phyloP scores from a whole-genome alignment of 2,329 filamentous ascomycete genomes.

The Bimuria novae-zelandiae region DNA sequence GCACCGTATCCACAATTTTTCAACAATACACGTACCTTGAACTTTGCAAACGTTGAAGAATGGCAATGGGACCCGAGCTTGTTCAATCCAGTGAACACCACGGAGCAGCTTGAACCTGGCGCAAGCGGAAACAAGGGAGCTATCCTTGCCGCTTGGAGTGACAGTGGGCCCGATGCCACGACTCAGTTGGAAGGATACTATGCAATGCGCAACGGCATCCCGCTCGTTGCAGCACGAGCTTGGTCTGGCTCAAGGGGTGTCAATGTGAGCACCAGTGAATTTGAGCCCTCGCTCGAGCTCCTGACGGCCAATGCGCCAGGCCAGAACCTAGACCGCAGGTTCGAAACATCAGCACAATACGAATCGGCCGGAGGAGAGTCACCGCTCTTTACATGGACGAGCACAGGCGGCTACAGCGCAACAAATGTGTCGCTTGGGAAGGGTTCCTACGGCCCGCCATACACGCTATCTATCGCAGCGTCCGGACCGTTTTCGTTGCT shows the following conservation, averaged over 20 bases:
- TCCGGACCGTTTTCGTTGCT: slow-evolving; percentile 52
- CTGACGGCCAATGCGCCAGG: slow-evolving; percentile 47
- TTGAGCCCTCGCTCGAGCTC: slow-evolving; percentile 45
- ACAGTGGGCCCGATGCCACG: slow-evolving; percentile 55
- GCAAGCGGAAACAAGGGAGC: slow-evolving; percentile 41
- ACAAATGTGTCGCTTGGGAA: slow-evolving; percentile 28
- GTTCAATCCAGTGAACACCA: slow-evolving; percentile 51
- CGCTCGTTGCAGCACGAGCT: slow-evolving; percentile 48
- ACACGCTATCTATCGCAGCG: slow-evolving; percentile 47
- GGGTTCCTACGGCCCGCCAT: slow-evolving; percentile 54
- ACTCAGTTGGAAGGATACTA: slow-evolving; percentile 56
- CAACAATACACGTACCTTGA: slow-evolving; percentile 50
- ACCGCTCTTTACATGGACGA: slow-evolving; percentile 43
- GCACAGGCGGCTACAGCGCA: not conserved
- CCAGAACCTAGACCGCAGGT: slow-evolving; percentile 51
- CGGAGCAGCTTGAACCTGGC: slow-evolving; percentile 42
- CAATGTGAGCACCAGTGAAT: slow-evolving; percentile 29
- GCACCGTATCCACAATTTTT: slow-evolving; percentile 55
- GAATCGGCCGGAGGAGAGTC: slow-evolving; percentile 1
- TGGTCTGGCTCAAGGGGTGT: slow-evolving; percentile 50
- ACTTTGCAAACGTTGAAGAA: slow-evolving; percentile 49
- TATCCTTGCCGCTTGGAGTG: slow-evolving; percentile 54
- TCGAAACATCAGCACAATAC: slow-evolving; percentile 17
- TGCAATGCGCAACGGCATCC: slow-evolving; percentile 52
- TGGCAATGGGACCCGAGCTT: slow-evolving; percentile 56